phyloP scores from a whole-genome alignment of 192 early-diverging fungal genomes.

The Endogone sp. region DNA sequence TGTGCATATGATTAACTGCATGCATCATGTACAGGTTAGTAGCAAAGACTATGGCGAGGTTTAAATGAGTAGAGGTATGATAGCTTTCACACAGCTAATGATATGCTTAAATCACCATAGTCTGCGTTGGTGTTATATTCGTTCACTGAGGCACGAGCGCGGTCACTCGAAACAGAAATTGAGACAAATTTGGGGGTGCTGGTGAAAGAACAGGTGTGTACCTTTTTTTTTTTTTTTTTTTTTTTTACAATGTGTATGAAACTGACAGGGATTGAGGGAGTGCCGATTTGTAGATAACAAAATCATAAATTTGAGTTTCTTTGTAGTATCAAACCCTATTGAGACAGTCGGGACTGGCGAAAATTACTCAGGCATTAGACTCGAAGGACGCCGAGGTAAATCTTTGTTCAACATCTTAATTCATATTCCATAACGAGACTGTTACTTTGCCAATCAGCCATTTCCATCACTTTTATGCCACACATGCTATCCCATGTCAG shows the following conservation, averaged over 20 bases:
- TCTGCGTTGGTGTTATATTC: constrained; percentile 56
- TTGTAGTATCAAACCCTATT: constrained; percentile 52
- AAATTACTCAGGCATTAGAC: constrained; percentile 46
- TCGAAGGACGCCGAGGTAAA: constrained; percentile 51
- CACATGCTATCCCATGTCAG: constrained; percentile 28
- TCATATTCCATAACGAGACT: not conserved
- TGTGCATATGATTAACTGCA: constrained; percentile 75
- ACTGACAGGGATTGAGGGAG: no score
- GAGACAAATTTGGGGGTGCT: constrained; percentile 58
- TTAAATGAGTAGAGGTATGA: no score
- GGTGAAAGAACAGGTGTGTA: constrained; percentile 60
- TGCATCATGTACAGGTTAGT: constrained; percentile 66
- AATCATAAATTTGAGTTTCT: no score
- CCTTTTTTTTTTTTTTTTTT: no score
- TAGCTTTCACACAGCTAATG: no score
- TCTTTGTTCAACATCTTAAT: no score
- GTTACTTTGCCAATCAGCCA: no score
- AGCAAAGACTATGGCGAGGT: not conserved
- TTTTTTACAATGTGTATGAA: not conserved
- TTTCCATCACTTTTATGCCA: constrained; percentile 14
- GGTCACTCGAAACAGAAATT: constrained; percentile 56
- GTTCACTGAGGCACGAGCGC: constrained; percentile 56
- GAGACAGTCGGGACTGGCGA: constrained; percentile 58
- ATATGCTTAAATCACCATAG: constrained; percentile 28
- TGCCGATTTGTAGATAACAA: no score